These are phyloP conservation scores for Lepidium africanum DNA, from an alignment of 345 rosid genomes.

Conservation along the genomic window DNA sequence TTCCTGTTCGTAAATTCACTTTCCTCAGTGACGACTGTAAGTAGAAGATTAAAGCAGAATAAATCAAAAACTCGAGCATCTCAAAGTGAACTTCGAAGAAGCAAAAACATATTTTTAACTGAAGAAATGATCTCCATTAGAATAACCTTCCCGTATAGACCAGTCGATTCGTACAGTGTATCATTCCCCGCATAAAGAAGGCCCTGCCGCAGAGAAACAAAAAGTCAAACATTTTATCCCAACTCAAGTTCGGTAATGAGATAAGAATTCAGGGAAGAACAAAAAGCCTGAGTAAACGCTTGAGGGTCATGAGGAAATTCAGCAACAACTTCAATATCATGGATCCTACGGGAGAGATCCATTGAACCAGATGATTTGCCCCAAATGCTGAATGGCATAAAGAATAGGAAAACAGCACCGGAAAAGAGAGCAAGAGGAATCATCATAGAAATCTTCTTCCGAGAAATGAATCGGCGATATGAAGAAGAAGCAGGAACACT, in stretches of 20 bases:
- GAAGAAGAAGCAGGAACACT: background rate
- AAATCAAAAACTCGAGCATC: background rate
- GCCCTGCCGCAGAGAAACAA: constrained; percentile 41
- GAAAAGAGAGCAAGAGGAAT: constrained; percentile 29
- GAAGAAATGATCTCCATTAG: background rate
- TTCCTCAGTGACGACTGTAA: constrained; percentile 82
- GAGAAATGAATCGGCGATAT: constrained; percentile 22
- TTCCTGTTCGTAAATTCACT: constrained; percentile 65
- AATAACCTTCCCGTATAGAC: constrained; percentile 45
- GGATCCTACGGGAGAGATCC: constrained; percentile 9
- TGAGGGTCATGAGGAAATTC: constrained; percentile 61
- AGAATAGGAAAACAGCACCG: constrained; percentile 25
- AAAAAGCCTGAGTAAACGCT: constrained; percentile 66
- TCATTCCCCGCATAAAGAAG: constrained; percentile 71
- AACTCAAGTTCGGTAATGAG: background rate
- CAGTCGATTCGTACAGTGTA: constrained; percentile 81
- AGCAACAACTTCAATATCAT: constrained; percentile 45
- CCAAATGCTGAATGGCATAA: constrained; percentile 32
- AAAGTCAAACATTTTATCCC: background rate
- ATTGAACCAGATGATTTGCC: background rate
- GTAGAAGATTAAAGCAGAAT: background rate
- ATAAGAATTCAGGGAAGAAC: background rate
- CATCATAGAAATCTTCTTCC: constrained; percentile 26
- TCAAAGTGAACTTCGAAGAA: background rate
- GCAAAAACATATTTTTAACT: background rate